phyloP scores from a whole-genome alignment of 1,284 basidiomycete genomes.

The Omphalotus olearius region DNA sequence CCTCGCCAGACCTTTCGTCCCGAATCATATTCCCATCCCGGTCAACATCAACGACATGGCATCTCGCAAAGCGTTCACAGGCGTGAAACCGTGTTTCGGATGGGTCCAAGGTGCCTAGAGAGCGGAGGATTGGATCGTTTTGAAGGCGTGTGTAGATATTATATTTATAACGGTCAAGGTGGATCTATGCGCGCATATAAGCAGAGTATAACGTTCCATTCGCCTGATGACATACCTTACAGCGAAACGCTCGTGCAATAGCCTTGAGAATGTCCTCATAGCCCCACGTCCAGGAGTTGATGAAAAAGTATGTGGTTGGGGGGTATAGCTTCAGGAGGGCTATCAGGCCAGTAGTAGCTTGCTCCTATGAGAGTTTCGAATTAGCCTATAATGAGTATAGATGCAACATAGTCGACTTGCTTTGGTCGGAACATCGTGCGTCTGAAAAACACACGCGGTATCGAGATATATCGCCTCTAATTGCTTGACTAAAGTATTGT shows the following conservation, averaged over 20 bases:
- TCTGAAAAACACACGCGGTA: constrained; percentile 67
- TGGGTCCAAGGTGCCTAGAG: constrained; percentile 61
- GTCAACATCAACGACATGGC: constrained; percentile 55
- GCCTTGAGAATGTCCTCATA: constrained; percentile 84
- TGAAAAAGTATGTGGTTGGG: constrained; percentile 69
- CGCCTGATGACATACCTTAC: constrained; percentile 38
- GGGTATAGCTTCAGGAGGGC: constrained; percentile 70
- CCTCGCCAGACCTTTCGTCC: neutral
- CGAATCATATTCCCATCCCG: neutral
- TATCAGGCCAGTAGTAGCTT: constrained; percentile 65
- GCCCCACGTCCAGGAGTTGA: constrained; percentile 94
- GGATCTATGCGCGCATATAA: constrained; percentile 49
- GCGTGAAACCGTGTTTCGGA: constrained; percentile 80
- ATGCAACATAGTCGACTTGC: constrained; percentile 30
- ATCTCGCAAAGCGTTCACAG: constrained; percentile 81
- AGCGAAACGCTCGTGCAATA: constrained; percentile 59
- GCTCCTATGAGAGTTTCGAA: constrained; percentile 37
- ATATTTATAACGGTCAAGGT: constrained; percentile 86
- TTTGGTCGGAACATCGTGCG: constrained; percentile 67
- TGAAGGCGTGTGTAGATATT: constrained; percentile 52
- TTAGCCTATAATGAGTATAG: neutral
- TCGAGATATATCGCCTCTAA: constrained; percentile 87
- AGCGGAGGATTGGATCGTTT: constrained; percentile 60
- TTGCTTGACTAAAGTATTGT: constrained; percentile 25
- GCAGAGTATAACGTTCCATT: neutral